phyloP scores from a whole-genome alignment of 345 rosid species.

The Sisymbrium irio region DNA sequence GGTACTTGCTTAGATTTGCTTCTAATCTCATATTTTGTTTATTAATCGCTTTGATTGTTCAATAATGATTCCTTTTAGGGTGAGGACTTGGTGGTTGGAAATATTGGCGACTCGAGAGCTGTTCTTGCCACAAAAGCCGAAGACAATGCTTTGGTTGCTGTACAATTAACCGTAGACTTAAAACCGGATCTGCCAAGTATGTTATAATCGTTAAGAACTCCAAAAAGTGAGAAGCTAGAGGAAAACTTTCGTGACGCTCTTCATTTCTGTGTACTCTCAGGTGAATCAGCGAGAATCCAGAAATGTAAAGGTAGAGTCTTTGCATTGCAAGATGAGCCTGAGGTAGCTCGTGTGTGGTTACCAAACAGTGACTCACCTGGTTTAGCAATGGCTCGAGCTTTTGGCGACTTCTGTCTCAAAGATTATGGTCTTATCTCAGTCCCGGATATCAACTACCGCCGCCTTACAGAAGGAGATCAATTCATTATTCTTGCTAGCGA shows the following conservation, averaged over 20 bases:
- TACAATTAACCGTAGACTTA: slow-evolving; percentile 87
- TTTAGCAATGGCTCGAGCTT: slow-evolving; percentile 98
- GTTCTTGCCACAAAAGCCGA: slow-evolving; percentile 72
- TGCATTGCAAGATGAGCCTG: slow-evolving; percentile 96
- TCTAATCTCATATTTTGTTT: neutral
- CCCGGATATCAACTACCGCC: slow-evolving; percentile 74
- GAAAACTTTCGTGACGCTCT: neutral
- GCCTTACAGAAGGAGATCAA: slow-evolving; percentile 63
- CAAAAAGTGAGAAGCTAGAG: slow-evolving; percentile 6
- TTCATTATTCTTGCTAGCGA: slow-evolving; percentile 90
- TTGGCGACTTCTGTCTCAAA: slow-evolving; percentile 98
- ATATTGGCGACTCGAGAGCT: slow-evolving; percentile 94
- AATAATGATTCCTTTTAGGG: slow-evolving; percentile 48
- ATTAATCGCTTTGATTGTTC: neutral
- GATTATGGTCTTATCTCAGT: slow-evolving; percentile 91
- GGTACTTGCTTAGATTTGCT: slow-evolving; percentile 41
- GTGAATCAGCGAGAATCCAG: slow-evolving; percentile 93
- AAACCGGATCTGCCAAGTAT: slow-evolving; percentile 94
- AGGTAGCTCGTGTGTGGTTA: slow-evolving; percentile 98
- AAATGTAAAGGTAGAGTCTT: slow-evolving; percentile 95
- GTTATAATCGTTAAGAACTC: slow-evolving; percentile 2
- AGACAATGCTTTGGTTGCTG: slow-evolving; percentile 61
- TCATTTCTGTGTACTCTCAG: slow-evolving; percentile 35
- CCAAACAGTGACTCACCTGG: slow-evolving; percentile 96
- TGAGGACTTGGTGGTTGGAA: slow-evolving; percentile 72